phyloP scores from a whole-genome alignment of 768 basidiomycete genomes.

The Auricularia sp. region DNA sequence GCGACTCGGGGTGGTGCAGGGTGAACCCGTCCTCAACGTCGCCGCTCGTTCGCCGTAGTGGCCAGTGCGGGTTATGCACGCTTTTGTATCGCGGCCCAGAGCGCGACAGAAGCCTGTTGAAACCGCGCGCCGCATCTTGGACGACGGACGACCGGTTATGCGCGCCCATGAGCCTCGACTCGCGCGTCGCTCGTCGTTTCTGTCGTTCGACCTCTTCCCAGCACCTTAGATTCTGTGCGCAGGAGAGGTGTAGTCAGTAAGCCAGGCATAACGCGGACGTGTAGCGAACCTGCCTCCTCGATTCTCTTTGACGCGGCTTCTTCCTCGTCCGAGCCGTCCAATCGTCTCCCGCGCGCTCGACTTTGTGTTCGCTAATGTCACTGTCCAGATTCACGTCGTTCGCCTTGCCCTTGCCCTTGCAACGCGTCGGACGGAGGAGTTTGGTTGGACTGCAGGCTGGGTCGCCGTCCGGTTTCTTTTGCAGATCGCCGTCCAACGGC shows the following conservation, averaged over 20 bases:
- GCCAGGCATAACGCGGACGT: background rate
- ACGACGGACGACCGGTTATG: background rate
- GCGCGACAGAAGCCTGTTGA: background rate
- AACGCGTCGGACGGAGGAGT: background rate
- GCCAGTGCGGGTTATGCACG: background rate
- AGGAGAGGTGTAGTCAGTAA: slow-evolving; percentile 1
- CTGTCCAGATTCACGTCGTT: slow-evolving; percentile 22
- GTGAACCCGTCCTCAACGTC: background rate
- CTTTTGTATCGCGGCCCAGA: background rate
- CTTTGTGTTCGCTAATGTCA: slow-evolving; percentile 13
- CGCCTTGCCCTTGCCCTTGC: slow-evolving; percentile 19
- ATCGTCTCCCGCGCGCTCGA: slow-evolving; percentile 19
- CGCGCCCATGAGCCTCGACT: slow-evolving; percentile 23
- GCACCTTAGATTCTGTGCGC: slow-evolving; percentile 51
- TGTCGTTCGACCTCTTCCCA: slow-evolving; percentile 75
- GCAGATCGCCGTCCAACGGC: background rate
- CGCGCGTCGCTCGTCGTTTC: slow-evolving; percentile 62
- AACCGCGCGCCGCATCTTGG: background rate
- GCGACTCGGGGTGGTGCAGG: background rate
- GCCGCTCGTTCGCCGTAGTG: background rate
- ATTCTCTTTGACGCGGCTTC: slow-evolving; percentile 57
- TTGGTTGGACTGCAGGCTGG: background rate
- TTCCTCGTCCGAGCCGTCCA: slow-evolving; percentile 36
- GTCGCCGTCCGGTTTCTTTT: background rate
- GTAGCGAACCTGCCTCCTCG: slow-evolving; percentile 46